Conservation (phyloP, 768 basidiomycete genomes). For the Paxillus ammoniavirescens region DNA sequence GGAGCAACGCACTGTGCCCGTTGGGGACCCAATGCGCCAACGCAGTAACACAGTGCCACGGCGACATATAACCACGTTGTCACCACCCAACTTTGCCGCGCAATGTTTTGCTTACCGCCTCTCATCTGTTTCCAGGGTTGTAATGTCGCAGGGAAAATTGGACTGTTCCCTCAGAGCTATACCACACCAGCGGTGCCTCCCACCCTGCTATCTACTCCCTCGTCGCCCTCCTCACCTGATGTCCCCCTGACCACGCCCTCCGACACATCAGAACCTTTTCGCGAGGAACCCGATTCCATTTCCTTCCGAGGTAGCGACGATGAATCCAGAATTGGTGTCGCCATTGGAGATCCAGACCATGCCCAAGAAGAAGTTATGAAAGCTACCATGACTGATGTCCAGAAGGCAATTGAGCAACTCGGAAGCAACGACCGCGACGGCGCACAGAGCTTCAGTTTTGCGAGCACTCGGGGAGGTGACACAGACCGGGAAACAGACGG, state of each 20-base stretch:
- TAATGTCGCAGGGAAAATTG: constrained; percentile 77
- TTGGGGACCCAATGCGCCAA: constrained; percentile 7
- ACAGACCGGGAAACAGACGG: constrained; percentile 49
- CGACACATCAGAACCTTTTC: constrained; percentile 41
- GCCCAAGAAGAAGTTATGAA: constrained; percentile 65
- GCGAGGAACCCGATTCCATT: constrained; percentile 46
- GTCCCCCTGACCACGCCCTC: constrained; percentile 17
- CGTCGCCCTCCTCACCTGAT: constrained; percentile 26
- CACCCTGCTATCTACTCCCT: constrained; percentile 22
- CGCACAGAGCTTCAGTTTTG: constrained; percentile 73
- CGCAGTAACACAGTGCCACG: constrained; percentile 4
- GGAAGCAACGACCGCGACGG: constrained; percentile 59
- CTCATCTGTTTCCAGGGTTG: constrained; percentile 57
- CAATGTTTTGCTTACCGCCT: constrained; percentile 21
- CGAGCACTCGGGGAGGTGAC: constrained; percentile 58
- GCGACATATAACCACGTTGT: constrained; percentile 18
- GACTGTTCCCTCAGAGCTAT: constrained; percentile 90
- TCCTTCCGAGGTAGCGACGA: constrained; percentile 26
- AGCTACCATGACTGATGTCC: constrained; percentile 87
- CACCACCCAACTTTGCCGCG: constrained; percentile 21
- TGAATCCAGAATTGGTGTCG: constrained; percentile 27
- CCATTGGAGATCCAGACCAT: constrained; percentile 20
- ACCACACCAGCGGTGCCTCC: constrained; percentile 61
- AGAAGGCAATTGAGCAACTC: constrained; percentile 87
- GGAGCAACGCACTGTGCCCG: constrained; percentile 4